Evolutionary conservation across 345 rosid genomes (phyloP).

Genomic region (Chamaenerion angustifolium): DNA sequence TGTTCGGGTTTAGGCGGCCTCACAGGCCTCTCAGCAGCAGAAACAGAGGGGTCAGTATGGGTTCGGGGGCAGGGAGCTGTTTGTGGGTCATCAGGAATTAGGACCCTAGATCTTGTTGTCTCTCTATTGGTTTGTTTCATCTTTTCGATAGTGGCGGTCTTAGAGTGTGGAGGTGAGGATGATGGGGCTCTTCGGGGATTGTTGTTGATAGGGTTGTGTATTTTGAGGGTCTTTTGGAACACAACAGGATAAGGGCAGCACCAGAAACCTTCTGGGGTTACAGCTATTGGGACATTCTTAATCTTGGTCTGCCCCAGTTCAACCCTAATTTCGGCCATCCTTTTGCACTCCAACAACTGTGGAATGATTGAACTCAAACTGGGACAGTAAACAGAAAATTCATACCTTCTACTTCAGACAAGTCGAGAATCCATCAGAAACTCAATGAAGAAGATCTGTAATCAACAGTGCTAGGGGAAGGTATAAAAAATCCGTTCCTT

Average conservation of each 20-base stretch:
- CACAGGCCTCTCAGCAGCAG: slow-evolving; percentile 38
- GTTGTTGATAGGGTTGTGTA: slow-evolving; percentile 52
- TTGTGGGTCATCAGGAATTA: slow-evolving; percentile 40
- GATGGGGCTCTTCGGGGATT: slow-evolving; percentile 48
- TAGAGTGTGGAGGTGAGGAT: slow-evolving; percentile 35
- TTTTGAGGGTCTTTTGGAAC: slow-evolving; percentile 70
- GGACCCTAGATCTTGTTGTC: background rate
- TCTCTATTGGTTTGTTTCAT: slow-evolving; percentile 21
- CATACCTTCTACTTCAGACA: too few species aligned
- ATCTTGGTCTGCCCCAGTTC: slow-evolving; percentile 81
- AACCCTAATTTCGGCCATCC: slow-evolving; percentile 81
- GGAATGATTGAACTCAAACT: slow-evolving; percentile 7
- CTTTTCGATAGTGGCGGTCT: slow-evolving; percentile 29
- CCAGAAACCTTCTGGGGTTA: slow-evolving; percentile 98
- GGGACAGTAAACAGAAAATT: background rate
- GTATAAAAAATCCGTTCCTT: too few species aligned
- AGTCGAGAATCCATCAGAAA: too few species aligned
- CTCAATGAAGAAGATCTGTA: too few species aligned
- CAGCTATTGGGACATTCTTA: slow-evolving; percentile 85
- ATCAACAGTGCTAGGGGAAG: too few species aligned
- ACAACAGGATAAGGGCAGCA: slow-evolving; percentile 94
- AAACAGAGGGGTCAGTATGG: slow-evolving; percentile 27
- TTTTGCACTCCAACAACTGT: slow-evolving; percentile 6
- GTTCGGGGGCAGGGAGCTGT: slow-evolving; percentile 17
- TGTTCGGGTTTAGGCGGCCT: slow-evolving; percentile 58